Base-by-base conservation (phyloP, 2,329 filamentous ascomycete genomes). In the Canariomyces notabilis region DNA sequence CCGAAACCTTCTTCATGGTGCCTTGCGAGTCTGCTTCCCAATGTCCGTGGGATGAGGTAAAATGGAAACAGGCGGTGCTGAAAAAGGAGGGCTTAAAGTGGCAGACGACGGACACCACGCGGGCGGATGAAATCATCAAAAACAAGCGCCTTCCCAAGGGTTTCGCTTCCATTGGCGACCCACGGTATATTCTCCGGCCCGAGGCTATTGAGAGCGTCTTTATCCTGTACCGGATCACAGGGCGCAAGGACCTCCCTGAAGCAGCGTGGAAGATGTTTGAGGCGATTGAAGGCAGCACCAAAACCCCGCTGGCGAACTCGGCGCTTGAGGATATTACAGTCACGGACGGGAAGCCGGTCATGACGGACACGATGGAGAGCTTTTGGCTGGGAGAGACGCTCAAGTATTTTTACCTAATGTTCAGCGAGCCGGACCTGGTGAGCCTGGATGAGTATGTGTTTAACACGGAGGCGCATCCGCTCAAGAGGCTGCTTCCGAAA, bases 141-240 rank as follows among this genome's bases (percentile, higher is more conserved):
- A 6, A 9, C 15, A 48, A 48, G 12, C 11, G 42, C 9, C 46
- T 75, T 2, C 65, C 67, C 4, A 73, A 75, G 6, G 86, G 87
- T 0, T 89, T 87, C 62, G 81, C 74, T 38, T 76, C 80, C 53
- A 67, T 67, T 8, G 71, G 65, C 0, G 74, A 78, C 42, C 61
- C 73, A 0, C 67, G 69, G 3, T 78, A 79, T 45, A 62, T 74
- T 8, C 64, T 79, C 15, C 63, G 75, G 43, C 49, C 54, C 21
- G 61, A 60, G 50, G 61, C 61, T 2, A 63, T 63, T 37, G 61
- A 62, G 52, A 61, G 58, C 53, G 64, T 79, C 12, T 79, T 79
- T 48, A 56, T 76, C 37, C 66, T 78, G 55, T 78, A 76, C 52
- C 69, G 75, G 15, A 67, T 76, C 39, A 78, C 74, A 0, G 75